A percentile compares a stretch with the other conserved stretches of the same genome.
Conservation (phyloP, 108 stramenopile species). For the Nitzschia putrida region DNA sequence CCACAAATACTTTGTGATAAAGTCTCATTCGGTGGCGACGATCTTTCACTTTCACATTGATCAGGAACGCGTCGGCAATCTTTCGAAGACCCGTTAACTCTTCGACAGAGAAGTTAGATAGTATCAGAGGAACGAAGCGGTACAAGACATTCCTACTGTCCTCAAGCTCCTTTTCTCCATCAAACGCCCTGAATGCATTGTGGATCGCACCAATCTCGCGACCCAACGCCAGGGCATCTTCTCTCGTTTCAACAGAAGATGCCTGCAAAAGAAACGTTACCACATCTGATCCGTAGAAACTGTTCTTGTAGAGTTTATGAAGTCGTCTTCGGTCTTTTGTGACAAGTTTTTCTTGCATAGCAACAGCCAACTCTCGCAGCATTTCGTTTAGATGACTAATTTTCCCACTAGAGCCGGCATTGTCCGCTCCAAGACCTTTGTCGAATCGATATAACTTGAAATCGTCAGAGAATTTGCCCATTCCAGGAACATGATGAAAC, state of each 20-base stretch:
- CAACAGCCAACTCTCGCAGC: not conserved
- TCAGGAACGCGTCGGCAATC: not conserved
- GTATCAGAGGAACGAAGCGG: constrained; percentile 29
- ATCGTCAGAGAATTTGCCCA: constrained; percentile 49
- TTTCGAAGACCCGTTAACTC: not conserved
- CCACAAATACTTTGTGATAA: constrained; percentile 22
- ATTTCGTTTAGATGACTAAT: not conserved
- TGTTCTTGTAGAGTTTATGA: constrained; percentile 26
- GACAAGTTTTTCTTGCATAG: not conserved
- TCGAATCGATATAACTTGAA: constrained; percentile 50
- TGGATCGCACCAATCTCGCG: constrained; percentile 35
- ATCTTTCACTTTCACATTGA: constrained; percentile 7
- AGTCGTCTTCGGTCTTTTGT: not conserved
- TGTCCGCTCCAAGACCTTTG: not conserved
- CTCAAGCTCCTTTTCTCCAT: constrained; percentile 43
- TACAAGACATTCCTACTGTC: constrained; percentile 53
- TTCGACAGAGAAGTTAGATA: not conserved
- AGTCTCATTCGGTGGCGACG: not conserved
- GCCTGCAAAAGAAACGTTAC: constrained; percentile 51
- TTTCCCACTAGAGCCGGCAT: not conserved
- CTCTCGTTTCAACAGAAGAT: constrained; percentile 33
- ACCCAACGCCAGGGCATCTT: constrained; percentile 59
- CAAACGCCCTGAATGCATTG: constrained; percentile 21
- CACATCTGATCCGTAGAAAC: constrained; percentile 47
- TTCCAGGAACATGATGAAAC: constrained; percentile 32